These are phyloP conservation scores for Boletus sensibilis DNA, from an alignment of 768 basidiomycete genomes.

Conservation along the genomic window DNA sequence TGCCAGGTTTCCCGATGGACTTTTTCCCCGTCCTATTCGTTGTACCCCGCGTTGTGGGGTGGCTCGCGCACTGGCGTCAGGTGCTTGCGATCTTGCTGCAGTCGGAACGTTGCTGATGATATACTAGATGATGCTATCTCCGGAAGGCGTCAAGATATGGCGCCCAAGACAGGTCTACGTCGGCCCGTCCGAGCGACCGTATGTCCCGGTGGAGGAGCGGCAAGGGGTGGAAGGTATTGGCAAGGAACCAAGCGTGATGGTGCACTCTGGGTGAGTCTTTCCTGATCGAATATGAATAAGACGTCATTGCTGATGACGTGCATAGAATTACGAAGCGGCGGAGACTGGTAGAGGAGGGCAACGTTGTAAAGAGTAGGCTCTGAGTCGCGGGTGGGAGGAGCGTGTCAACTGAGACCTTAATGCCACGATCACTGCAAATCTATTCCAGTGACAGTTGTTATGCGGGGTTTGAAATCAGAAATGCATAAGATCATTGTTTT, in stretches of 20 bases:
- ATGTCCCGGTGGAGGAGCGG: conserved; percentile 64
- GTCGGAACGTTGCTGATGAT: conserved; percentile 2
- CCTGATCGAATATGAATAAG: neutral
- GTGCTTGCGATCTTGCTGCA: conserved; percentile 34
- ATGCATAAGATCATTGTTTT: conserved; percentile 5
- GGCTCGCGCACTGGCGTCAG: conserved; percentile 92
- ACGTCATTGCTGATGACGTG: conserved; percentile 1
- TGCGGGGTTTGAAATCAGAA: conserved; percentile 25
- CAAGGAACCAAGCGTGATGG: conserved; percentile 60
- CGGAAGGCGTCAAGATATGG: conserved; percentile 93
- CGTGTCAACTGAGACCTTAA: neutral
- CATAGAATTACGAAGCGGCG: conserved; percentile 33
- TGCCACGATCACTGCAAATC: neutral
- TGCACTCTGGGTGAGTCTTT: conserved; percentile 71
- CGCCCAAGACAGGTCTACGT: conserved; percentile 84
- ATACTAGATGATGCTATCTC: conserved; percentile 85
- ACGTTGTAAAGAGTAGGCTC: conserved; percentile 29
- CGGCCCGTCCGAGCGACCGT: conserved; percentile 72
- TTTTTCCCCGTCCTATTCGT: conserved; percentile 94
- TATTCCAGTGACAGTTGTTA: conserved; percentile 2
- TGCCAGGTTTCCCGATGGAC: conserved; percentile 82
- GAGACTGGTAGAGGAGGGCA: conserved; percentile 27
- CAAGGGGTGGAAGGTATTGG: conserved; percentile 49
- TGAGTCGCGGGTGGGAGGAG: conserved; percentile 2
- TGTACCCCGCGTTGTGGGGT: conserved; percentile 89